These are phyloP conservation scores for Physcomitrellopsis africana DNA, from an alignment of 225 moss, liverwort and hornwort genomes.

Conservation along the genomic window DNA sequence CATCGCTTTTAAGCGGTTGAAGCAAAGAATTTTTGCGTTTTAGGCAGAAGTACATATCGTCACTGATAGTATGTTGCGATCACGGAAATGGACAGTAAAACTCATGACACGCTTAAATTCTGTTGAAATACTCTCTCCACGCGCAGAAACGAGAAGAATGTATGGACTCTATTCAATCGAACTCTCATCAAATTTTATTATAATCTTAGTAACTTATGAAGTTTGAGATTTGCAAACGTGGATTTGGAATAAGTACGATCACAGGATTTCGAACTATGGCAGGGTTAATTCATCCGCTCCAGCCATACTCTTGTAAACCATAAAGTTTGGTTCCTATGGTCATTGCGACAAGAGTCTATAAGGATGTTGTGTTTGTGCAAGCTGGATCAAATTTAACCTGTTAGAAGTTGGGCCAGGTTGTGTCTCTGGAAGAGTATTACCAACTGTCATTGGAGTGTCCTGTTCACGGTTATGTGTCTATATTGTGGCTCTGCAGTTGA, in stretches of 20 bases:
- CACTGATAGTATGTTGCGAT: too few species aligned
- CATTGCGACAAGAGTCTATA: constrained; percentile 24
- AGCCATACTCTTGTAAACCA: not conserved
- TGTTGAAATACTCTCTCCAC: too few species aligned
- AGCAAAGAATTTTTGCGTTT: too few species aligned
- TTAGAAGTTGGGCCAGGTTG: constrained; percentile 18
- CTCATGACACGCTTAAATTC: too few species aligned
- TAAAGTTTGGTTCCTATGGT: constrained; percentile 3
- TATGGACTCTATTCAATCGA: too few species aligned
- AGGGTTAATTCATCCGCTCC: not conserved
- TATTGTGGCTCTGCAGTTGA: constrained; percentile 41
- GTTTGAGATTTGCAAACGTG: too few species aligned
- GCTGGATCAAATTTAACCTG: constrained; percentile 24
- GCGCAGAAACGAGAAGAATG: too few species aligned
- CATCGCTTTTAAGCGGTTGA: too few species aligned
- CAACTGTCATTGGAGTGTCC: constrained; percentile 26
- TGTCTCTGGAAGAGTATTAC: constrained; percentile 18
- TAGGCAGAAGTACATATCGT: too few species aligned
- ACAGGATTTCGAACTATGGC: not conserved
- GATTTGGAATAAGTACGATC: not conserved
- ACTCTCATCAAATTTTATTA: too few species aligned
- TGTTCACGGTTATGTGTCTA: constrained; percentile 28
- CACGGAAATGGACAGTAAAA: too few species aligned
- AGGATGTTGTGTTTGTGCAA: constrained; percentile 32
- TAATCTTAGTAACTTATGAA: too few species aligned